Evolutionary conservation across 139 green algal species (phyloP), one percentile per base, ranked within the genome.

Genomic region (Chlorella sp.): DNA sequence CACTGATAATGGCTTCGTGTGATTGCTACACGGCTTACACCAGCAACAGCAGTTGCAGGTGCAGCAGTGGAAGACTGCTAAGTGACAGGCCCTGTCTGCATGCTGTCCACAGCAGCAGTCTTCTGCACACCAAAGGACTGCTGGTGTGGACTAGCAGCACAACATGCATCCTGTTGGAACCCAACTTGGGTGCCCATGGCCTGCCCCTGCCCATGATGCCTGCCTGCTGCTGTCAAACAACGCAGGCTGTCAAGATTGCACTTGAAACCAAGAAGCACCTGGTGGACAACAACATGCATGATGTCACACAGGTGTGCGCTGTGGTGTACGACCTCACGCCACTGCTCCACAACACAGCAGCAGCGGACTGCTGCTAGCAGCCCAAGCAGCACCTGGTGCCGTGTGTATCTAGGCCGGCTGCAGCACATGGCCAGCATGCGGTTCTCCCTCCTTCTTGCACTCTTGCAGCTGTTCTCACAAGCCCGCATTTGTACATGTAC

Each of bases 231-330:
- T 55, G 42, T 10, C 10, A 55, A 55, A 17, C 42, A 55, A 17
- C n/a, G 31, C 79, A 95, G 88, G 93, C 93, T 34, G 85, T 94
- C 26, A 94, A 96, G 69, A 91, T 97, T n/a, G 90, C 93, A 0
- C 73, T 98, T 67, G 91, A 96, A 63, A 72, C 97, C 24, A 98
- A 98, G 80, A 98, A 98, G 75, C 84, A 91, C 6, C 64, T 98
- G 34, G 94, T 98, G 29, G 93, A 98, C 77, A 76, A 87, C 22
- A 77, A 88, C 33, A 61, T 85, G n/a, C 77, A 94, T 29, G 88
- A 93, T 65, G 80, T 98, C 34, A 81, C 80, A n/a, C 85, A 91
- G 82, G 86, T 88, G 6, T n/a, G n/a, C n/a, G n/a, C n/a, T n/a
- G n/a, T n/a, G n/a, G n/a, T n/a, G n/a, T n/a, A n/a, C n/a, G n/a